Conservation (phyloP, 768 basidiomycete species). For the Rossbeevera mucosa region DNA sequence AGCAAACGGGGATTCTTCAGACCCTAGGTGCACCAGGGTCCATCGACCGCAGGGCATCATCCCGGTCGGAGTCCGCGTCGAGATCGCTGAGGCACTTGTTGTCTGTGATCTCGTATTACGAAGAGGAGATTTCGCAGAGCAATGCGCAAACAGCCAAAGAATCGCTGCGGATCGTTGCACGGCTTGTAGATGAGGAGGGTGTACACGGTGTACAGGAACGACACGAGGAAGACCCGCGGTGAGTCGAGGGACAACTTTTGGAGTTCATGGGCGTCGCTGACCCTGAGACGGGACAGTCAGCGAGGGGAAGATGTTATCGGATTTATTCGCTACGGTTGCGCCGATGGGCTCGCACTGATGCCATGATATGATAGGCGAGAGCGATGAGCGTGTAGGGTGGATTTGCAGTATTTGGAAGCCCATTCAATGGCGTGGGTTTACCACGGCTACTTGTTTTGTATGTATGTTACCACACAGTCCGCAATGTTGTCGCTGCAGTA, state of each 20-base stretch:
- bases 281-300: conserved; percentile 30
- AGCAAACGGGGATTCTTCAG: conserved; percentile 44
- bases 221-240: conserved; percentile 43
- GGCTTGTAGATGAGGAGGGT: conserved; percentile 60
- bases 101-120: conserved; percentile 47
- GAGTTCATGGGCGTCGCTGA: conserved; percentile 11
- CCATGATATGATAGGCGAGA: conserved; percentile 30
- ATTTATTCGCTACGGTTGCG: conserved; percentile 54
- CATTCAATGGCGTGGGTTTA: conserved; percentile 12
- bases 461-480: neutral
- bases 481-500: too few species aligned
- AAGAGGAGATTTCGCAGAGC: conserved; percentile 43
- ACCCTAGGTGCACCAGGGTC: conserved; percentile 32
- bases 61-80: conserved; percentile 32
- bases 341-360: conserved; percentile 53
- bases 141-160: conserved; percentile 46
- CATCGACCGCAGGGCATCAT: conserved; percentile 21
- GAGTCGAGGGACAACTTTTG: conserved; percentile 27
- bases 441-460: conserved; percentile 23
- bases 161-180: conserved; percentile 54
- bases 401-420: conserved; percentile 27
- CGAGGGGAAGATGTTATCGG: conserved; percentile 46
- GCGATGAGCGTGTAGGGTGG: conserved; percentile 13
- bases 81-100: conserved; percentile 42
- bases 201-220: conserved; percentile 38